Evolutionary conservation across 345 rosid species (phyloP), one percentile per base, ranked within the genome.

Genomic region (Salix koriyanagi): DNA sequence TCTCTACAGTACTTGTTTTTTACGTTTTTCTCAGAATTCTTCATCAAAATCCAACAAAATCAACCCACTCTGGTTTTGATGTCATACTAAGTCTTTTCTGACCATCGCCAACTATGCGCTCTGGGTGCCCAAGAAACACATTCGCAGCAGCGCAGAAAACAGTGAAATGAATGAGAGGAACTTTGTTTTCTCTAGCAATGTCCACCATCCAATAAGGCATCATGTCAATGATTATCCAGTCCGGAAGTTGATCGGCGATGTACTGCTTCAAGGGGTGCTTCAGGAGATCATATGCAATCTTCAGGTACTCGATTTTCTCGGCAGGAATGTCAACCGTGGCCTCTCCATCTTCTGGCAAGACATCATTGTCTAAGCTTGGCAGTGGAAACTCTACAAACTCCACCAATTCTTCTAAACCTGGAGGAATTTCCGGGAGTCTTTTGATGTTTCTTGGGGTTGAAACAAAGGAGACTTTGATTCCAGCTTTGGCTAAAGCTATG

Each of bases 271-370:
- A 32, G 4, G 90, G 84, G 1, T 65, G 58, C 26, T 72, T 46
- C 16, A 85, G 79, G 25, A 70, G 79, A 75, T 83, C 87, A 18
- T 77, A 83, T 1, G 86, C 84, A 6, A 70, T 16, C 48, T 82
- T 82, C 28, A 85, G 65, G 75, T 67, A 23, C 15, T 54, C 83
- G 0, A 81, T 64, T 39, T 81, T 66, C 7, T 72, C 77, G 12
- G 32, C 25, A 1, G 83, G 81, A 65, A 86, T 4, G 56, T 87
- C 89, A 13, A 79, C 74, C 0, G 86, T 87, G 56, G 89, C 85
- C 74, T 87, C 86, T 18, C 73, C 78, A 0, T 74, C 82, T 21
- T 77, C 32, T 0, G 86, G 85, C 46, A 83, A 14, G 19, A 37
- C 15, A 14, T 67, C 32, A 1, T 39, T 13, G 3, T 48, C 78